Evolutionary conservation across 352 stramenopile genomes (phyloP).

Genomic region (Pythium angustatum): DNA sequence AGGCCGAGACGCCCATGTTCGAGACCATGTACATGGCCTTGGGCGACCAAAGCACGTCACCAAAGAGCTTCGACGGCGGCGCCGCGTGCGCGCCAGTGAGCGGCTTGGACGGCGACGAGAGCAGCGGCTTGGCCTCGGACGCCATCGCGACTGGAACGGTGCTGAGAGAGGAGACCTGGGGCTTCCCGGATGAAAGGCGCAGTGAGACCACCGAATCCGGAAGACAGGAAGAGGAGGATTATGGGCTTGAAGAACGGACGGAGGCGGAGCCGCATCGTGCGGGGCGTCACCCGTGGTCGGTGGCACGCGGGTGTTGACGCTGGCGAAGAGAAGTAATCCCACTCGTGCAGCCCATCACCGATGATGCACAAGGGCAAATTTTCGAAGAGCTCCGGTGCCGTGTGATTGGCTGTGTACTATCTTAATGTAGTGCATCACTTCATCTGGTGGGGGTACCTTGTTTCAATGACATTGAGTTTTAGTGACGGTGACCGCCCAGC

Average conservation of each 20-base stretch:
- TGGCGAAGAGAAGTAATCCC: background rate
- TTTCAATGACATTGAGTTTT: background rate
- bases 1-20: conserved; percentile 60
- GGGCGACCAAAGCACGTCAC: conserved; percentile 49
- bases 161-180: background rate
- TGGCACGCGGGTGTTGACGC: background rate
- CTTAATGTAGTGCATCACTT: background rate
- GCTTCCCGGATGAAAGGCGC: background rate
- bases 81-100: background rate
- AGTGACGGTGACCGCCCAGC: background rate
- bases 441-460: background rate
- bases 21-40: conserved; percentile 82
- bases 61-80: conserved; percentile 16
- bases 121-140: background rate
- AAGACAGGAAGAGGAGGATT: background rate
- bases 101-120: conserved; percentile 14
- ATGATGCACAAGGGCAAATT: conserved; percentile 5
- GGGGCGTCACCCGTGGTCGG: background rate
- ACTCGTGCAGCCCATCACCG: background rate
- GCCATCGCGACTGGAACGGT: background rate
- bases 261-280: background rate
- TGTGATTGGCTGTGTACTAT: background rate
- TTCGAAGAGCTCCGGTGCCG: background rate
- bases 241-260: conserved; percentile 1
- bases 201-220: background rate